A percentile compares a stretch with the other conserved stretches of the same genome.
phyloP scores from a whole-genome alignment of 176 grass and related monocot species.

The Saccharum spontaneum region DNA sequence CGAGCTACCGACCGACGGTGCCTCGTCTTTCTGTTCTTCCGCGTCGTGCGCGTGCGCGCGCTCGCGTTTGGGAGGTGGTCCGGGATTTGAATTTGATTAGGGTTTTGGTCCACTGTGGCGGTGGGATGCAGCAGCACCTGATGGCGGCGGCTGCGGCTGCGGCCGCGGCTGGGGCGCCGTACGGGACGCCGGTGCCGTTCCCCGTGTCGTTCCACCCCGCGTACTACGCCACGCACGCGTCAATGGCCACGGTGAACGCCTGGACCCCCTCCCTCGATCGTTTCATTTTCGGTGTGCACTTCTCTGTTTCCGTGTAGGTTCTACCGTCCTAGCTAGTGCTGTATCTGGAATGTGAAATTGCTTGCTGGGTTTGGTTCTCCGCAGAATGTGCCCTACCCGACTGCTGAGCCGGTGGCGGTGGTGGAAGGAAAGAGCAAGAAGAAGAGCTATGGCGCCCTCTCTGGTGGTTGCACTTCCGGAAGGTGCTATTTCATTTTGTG shows the following conservation, averaged over 20 bases:
- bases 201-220: conserved; percentile 41
- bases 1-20: neutral
- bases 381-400: conserved; percentile 38
- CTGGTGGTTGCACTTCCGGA: conserved; percentile 40
- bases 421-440: conserved; percentile 48
- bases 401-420: conserved; percentile 31
- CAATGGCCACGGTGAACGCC: conserved; percentile 63
- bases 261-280: neutral
- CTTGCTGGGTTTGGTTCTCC: conserved; percentile 8
- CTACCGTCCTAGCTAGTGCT: neutral
- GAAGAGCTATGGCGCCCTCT: conserved; percentile 27
- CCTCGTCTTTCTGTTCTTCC: neutral
- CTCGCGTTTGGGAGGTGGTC: neutral
- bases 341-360: conserved; percentile 1
- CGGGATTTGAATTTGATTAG: conserved; percentile 27
- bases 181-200: conserved; percentile 56
- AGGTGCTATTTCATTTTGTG: conserved; percentile 33
- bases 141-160: conserved; percentile 14
- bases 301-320: neutral
- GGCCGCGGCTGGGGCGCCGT: conserved; percentile 20
- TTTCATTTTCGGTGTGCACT: neutral
- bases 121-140: conserved; percentile 42
- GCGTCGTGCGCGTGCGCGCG: neutral
- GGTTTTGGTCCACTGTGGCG: neutral
- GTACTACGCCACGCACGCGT: conserved; percentile 62